Evolutionary conservation across 768 basidiomycete genomes (phyloP), one percentile per base, ranked within the genome.

Genomic region (Amylocystis lapponica): DNA sequence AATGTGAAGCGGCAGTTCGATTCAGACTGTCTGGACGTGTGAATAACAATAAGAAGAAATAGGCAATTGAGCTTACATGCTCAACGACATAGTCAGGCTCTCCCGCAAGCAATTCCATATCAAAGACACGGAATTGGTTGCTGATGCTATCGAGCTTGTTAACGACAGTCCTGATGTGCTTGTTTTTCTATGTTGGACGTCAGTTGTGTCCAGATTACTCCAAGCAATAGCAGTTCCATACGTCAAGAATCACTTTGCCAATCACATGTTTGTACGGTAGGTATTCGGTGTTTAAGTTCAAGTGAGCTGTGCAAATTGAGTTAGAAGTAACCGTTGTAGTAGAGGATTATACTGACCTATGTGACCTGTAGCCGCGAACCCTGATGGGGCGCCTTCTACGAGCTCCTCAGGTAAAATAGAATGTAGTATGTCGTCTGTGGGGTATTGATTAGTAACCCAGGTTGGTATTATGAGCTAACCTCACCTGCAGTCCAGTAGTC

Each of bases 61-160:
- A n/a, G n/a, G 19, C 16, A 4, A 27, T 30, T 20, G 25, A n/a
- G 66, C 83, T 45, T 53, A 95, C 95, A 64, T 91, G 86, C 54
- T 86, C 79, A 5, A 97, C 93, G 19, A 92, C 54, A 59, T 83
- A 92, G 55, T 96, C 75, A 1, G 82, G 76, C 45, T 94, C 86
- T 1, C 96, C 96, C 0, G 95, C 96, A 30, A 99, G 70, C 5
- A 98, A 70, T 54, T 99, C 96, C 96, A 99, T 98, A 53, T 86
- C 74, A 62, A 99, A 99, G 51, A 93, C 85, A 16, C 96, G 81
- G 61, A 93, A 99, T 59, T 83, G 71, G 21, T 71, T 79, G 12
- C 16, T 16, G 41, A 97, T 97, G 29, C 65, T 79, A 51, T 94
- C 79, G 27, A 96, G 67, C 64, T 98, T 99, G 69, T 99, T 97